Percentiles rank a stretch among this genome's conserved stretches.
phyloP scores from a whole-genome alignment of 78 protist species.

The Dictyostelium citrinum region DNA sequence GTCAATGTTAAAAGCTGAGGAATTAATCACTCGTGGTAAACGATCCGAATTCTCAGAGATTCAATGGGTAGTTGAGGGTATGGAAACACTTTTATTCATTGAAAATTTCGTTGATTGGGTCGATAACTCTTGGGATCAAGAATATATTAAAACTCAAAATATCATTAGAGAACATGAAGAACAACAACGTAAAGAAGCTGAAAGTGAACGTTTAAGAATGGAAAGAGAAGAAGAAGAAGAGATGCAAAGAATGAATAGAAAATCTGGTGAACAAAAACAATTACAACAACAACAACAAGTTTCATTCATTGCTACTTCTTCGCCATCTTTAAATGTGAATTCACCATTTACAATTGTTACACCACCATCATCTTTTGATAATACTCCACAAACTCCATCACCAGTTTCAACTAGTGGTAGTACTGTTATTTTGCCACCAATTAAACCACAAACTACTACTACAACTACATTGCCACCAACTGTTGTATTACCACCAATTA shows the following conservation, averaged over 20 bases:
- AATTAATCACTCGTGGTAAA: conserved; percentile 14
- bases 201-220: conserved; percentile 25
- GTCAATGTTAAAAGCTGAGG: conserved; percentile 85
- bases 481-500: conserved; percentile 2
- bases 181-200: conserved; percentile 43
- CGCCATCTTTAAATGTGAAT: not conserved
- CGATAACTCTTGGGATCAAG: conserved; percentile 75
- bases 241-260: conserved; percentile 7
- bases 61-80: conserved; percentile 59
- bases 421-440: not conserved
- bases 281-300: not conserved
- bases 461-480: not conserved
- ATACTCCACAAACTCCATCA: not conserved
- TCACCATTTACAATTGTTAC: not conserved
- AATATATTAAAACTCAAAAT: not conserved
- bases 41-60: conserved; percentile 9
- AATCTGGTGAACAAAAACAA: conserved; percentile 38
- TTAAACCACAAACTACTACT: not conserved
- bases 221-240: conserved; percentile 71
- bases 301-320: not conserved
- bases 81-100: conserved; percentile 42
- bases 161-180: conserved; percentile 1
- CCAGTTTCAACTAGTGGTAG: not conserved
- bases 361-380: not conserved
- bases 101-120: conserved; percentile 79